Conservation (phyloP, 768 basidiomycete genomes). For the Tephrocybe rancida region DNA sequence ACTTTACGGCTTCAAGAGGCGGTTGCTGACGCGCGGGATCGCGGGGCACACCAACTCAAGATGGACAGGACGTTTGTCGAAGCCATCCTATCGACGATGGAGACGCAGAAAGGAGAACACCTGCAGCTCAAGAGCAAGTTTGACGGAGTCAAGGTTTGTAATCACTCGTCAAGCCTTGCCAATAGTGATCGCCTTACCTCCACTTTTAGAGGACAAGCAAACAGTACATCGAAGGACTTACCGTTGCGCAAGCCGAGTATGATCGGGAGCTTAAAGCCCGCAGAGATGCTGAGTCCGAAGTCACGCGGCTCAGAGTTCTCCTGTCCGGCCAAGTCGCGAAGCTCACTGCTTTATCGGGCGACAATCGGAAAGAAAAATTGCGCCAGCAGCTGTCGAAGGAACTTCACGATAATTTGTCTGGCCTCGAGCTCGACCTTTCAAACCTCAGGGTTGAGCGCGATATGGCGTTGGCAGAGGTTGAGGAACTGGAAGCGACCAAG, state of each 20-base stretch:
- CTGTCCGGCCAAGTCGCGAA: constrained; percentile 89
- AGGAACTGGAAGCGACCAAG: constrained; percentile 79
- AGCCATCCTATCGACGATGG: constrained; percentile 65
- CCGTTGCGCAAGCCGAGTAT: constrained; percentile 92
- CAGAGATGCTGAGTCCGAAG: constrained; percentile 91
- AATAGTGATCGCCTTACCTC: neutral
- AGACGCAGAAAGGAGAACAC: constrained; percentile 63
- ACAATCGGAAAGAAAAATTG: constrained; percentile 75
- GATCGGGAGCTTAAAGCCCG: constrained; percentile 88
- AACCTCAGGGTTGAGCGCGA: constrained; percentile 89
- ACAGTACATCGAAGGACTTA: constrained; percentile 89
- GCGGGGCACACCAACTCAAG: constrained; percentile 60
- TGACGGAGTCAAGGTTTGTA: constrained; percentile 82
- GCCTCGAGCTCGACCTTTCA: constrained; percentile 84
- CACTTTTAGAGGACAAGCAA: constrained; percentile 78
- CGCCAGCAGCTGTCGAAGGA: constrained; percentile 82
- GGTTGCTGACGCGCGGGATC: constrained; percentile 59
- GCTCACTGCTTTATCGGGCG: constrained; percentile 82
- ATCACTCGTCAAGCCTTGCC: neutral
- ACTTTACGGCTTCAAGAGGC: constrained; percentile 60
- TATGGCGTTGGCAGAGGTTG: constrained; percentile 89
- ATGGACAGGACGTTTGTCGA: constrained; percentile 78
- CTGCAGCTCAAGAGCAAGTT: constrained; percentile 72
- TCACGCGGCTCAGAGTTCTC: constrained; percentile 80
- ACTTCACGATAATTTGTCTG: constrained; percentile 71